Conservation (phyloP, 176 grass and related monocot genomes). For the Musa acuminata region DNA sequence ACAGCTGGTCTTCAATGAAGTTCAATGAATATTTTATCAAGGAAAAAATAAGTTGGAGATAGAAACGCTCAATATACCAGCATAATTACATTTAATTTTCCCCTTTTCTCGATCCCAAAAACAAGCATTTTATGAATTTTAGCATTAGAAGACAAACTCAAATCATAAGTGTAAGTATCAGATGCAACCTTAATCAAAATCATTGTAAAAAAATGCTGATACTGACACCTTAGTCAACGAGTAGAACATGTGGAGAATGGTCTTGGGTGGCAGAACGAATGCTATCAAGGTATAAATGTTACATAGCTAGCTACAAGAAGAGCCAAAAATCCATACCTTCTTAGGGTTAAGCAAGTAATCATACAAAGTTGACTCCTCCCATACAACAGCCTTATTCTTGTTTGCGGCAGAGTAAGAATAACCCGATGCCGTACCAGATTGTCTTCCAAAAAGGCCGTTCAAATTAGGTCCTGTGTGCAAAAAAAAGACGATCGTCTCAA, state of each 20-base stretch:
- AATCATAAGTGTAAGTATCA: too few relatives aligned
- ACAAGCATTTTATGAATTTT: too few relatives aligned
- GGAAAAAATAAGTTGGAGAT: too few relatives aligned
- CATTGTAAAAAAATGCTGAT: too few relatives aligned
- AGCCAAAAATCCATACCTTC: neutral
- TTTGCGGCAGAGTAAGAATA: slow-evolving; percentile 8
- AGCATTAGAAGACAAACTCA: too few relatives aligned
- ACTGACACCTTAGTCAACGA: too few relatives aligned
- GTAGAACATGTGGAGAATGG: neutral
- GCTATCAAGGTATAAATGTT: neutral
- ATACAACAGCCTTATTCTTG: neutral
- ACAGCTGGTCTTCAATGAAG: too few relatives aligned
- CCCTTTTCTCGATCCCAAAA: too few relatives aligned
- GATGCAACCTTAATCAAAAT: too few relatives aligned
- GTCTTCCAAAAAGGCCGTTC: slow-evolving; percentile 8
- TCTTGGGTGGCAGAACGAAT: neutral
- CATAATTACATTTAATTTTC: too few relatives aligned
- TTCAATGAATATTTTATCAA: too few relatives aligned
- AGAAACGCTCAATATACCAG: too few relatives aligned
- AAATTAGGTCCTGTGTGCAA: neutral
- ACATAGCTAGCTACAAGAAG: neutral
- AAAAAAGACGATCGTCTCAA: neutral
- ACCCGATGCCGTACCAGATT: neutral
- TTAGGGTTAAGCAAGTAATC: slow-evolving; percentile 7
- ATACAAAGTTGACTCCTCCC: slow-evolving; percentile 6